These are phyloP conservation scores for Aureobasidium pullulans DNA, from an alignment of 2,329 filamentous ascomycete genomes.

Conservation along the genomic window DNA sequence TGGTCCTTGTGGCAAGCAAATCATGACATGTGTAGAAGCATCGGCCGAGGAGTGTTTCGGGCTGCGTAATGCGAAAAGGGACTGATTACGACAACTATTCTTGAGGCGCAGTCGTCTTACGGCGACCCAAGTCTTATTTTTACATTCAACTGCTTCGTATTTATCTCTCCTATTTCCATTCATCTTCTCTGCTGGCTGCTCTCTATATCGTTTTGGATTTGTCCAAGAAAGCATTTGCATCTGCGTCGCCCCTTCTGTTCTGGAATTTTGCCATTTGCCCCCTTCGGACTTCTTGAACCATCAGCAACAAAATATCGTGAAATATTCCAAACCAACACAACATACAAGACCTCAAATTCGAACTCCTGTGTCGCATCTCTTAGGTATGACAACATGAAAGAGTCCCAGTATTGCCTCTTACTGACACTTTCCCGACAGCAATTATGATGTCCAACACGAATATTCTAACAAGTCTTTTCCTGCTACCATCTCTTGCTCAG, in stretches of 20 bases:
- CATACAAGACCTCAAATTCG: not conserved
- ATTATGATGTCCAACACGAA: conserved; percentile 5
- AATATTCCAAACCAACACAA: not conserved
- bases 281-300: not conserved
- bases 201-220: not conserved
- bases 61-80: conserved; percentile 8
- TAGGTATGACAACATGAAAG: not conserved
- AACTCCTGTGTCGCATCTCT: not conserved
- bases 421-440: not conserved
- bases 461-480: not conserved
- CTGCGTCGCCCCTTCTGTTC: not conserved
- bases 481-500: conserved; percentile 12
- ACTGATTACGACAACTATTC: conserved; percentile 10
- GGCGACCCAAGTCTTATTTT: conserved; percentile 5
- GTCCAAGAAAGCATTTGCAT: not conserved
- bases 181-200: not conserved
- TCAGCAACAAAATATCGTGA: not conserved
- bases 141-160: not conserved
- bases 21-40: not conserved
- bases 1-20: not conserved
- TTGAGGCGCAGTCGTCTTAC: conserved; percentile 10
- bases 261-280: not conserved
- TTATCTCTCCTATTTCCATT: not conserved
- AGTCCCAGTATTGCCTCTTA: not conserved
- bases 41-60: conserved; percentile 8